Conservation (phyloP, 768 basidiomycete genomes). For the Melanogaster broomeanus region DNA sequence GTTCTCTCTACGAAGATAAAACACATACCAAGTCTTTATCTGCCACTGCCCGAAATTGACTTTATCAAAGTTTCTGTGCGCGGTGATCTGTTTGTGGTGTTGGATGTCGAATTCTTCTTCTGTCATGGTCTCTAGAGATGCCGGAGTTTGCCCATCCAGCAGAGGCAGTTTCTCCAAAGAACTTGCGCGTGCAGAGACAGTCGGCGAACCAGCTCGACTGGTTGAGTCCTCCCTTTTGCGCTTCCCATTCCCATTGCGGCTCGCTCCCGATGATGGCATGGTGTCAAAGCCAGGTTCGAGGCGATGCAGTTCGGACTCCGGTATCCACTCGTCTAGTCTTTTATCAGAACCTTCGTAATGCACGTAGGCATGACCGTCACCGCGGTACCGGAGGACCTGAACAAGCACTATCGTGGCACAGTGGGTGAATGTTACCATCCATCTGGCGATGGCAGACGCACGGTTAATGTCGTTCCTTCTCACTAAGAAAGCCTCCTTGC, state of each 20-base stretch:
- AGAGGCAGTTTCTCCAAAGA: constrained; percentile 12
- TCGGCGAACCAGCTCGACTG: constrained; percentile 16
- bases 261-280: constrained; percentile 18
- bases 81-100: constrained; percentile 65
- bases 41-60: constrained; percentile 85
- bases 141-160: constrained; percentile 13
- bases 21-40: constrained; percentile 82
- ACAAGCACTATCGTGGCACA: constrained; percentile 40
- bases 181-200: constrained; percentile 23
- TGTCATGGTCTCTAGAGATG: constrained; percentile 44
- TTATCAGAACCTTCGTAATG: constrained; percentile 73
- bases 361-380: constrained; percentile 58
- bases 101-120: constrained; percentile 73
- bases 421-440: constrained; percentile 6
- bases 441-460: constrained; percentile 27
- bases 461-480: constrained; percentile 37
- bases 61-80: constrained; percentile 82
- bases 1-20: constrained; percentile 1
- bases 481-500: constrained; percentile 23
- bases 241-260: constrained; percentile 39
- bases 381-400: constrained; percentile 52
- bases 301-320: constrained; percentile 39
- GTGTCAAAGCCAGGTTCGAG: constrained; percentile 26
- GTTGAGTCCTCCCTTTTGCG: constrained; percentile 26
- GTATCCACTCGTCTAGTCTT: constrained; percentile 74